Base-by-base conservation (phyloP, 2,329 filamentous ascomycete genomes). In the Colletotrichum graminicola region DNA sequence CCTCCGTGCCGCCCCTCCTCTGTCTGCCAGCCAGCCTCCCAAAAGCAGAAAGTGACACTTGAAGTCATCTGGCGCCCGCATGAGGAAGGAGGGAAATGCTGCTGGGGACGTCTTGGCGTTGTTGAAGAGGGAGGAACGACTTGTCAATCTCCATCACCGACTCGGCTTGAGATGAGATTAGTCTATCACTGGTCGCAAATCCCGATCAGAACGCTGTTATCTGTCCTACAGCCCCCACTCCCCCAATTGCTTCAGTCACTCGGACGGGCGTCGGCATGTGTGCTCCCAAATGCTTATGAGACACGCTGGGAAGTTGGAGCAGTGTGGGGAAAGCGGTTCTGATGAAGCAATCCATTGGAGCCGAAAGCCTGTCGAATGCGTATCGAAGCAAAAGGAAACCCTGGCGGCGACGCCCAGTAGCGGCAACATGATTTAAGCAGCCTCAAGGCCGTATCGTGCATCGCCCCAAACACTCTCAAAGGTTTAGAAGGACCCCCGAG, bases 1-100 rank as follows among this genome's bases (percentile, higher is more conserved):
- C 43, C 41, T 18, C 21, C 59, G 12, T 18, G 23, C 29, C 59
- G 21, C 21, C 43, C 26, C 14, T 18, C 41, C 7, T 16, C 16
- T 43, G 36, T 18, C 39, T 60, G 16, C 21, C 41, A 34, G 14
- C 41, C 43, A 34, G 14, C 41, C 43, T 34, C 26, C 66, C 43
- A 36, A 59, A 65, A 65, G 61, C 61, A 69, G 66, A 52, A 65
- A 59, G 66, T 65, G 61, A 39, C 45, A 65, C 43, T 65, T 23
- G 11, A 52, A 56, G 32, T 21, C 45, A 14, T 54, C 54, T 29
- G 41, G 34, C 54, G 54, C 54, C 54, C 54, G 54, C 54, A 39
- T 16, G 43, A 34, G 21, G 7, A 29, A 10, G 23, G 10, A 5
- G 36, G 18, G 29, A 10, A 18, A 34, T 32, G 52, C 32, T 21